Conservation (phyloP, 495 filamentous ascomycete species). For the Aspergillus saccharolyticus region DNA sequence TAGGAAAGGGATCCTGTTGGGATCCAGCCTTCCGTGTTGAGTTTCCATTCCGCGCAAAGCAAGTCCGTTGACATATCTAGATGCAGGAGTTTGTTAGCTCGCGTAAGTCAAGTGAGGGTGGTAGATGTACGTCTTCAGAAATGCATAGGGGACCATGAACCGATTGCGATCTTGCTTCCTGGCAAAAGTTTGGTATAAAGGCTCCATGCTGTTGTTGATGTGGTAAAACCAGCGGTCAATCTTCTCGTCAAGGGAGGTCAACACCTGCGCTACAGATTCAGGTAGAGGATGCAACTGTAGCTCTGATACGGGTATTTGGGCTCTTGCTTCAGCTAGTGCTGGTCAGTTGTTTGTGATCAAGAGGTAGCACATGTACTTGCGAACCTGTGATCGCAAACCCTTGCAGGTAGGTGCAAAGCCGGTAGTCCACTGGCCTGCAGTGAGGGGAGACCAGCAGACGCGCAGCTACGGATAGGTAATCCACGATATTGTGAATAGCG, state of each 20-base stretch:
- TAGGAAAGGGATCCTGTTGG: neutral
- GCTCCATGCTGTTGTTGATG: conserved; percentile 3
- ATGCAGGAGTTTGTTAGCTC: neutral
- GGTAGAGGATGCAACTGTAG: neutral
- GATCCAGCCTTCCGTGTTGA: neutral
- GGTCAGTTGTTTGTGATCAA: neutral
- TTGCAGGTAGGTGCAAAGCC: neutral
- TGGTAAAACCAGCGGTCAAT: conserved; percentile 5
- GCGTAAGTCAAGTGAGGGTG: neutral
- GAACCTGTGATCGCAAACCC: conserved; percentile 5
- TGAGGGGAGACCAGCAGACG: neutral
- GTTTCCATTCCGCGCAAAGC: neutral
- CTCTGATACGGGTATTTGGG: neutral
- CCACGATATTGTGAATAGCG: conserved; percentile 1
- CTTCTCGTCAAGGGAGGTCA: neutral
- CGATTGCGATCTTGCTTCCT: conserved; percentile 4
- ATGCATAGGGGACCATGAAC: conserved; percentile 4
- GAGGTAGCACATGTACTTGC: neutral
- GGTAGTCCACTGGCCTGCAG: conserved; percentile 2
- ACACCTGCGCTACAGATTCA: neutral
- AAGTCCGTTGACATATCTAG: neutral
- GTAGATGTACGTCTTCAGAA: conserved; percentile 1
- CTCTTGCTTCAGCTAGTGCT: neutral
- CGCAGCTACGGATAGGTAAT: neutral
- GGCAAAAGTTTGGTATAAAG: conserved; percentile 1